These are phyloP conservation scores for Ogataea henricii DNA, from an alignment of 805 yeast genomes.

Conservation along the genomic window DNA sequence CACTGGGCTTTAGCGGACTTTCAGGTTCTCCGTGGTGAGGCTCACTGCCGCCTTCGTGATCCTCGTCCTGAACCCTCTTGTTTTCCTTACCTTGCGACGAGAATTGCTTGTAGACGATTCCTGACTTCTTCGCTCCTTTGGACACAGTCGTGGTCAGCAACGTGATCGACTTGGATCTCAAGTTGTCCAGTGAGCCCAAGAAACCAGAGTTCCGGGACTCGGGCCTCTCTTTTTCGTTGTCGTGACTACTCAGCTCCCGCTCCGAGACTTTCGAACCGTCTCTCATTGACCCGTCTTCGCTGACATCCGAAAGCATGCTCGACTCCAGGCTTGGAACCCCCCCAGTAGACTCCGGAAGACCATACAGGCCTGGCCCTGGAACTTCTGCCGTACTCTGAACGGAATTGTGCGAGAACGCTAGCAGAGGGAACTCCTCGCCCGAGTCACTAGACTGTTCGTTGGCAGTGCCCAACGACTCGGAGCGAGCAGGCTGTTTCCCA, in stretches of 20 bases:
- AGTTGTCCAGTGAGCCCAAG: conserved; percentile 10
- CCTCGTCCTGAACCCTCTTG: not conserved
- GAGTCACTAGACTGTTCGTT: conserved; percentile 8
- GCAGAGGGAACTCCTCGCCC: conserved; percentile 6
- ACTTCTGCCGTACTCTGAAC: not conserved
- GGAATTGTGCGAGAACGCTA: conserved; percentile 6
- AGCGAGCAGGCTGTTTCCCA: not conserved
- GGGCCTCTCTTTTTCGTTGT: not conserved
- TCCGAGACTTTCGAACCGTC: not conserved
- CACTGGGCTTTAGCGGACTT: not conserved
- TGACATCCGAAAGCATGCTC: too few species aligned
- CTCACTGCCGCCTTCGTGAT: not conserved
- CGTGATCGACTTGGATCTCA: conserved; percentile 19
- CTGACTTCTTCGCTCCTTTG: conserved; percentile 14
- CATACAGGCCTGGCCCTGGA: not conserved
- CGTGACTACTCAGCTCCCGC: too few species aligned
- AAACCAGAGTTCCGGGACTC: conserved; percentile 4
- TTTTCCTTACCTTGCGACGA: not conserved
- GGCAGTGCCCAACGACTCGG: not conserved
- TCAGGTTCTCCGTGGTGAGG: too few species aligned
- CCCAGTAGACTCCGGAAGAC: not conserved
- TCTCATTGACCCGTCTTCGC: too few species aligned
- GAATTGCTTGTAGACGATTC: conserved; percentile 1
- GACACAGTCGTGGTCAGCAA: conserved; percentile 22
- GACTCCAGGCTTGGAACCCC: not conserved